A percentile compares a stretch with the other conserved stretches of the same genome.
These are phyloP conservation scores for Borovskyia barvae DNA, from an alignment of 208 protist species.

Conservation along the genomic window DNA sequence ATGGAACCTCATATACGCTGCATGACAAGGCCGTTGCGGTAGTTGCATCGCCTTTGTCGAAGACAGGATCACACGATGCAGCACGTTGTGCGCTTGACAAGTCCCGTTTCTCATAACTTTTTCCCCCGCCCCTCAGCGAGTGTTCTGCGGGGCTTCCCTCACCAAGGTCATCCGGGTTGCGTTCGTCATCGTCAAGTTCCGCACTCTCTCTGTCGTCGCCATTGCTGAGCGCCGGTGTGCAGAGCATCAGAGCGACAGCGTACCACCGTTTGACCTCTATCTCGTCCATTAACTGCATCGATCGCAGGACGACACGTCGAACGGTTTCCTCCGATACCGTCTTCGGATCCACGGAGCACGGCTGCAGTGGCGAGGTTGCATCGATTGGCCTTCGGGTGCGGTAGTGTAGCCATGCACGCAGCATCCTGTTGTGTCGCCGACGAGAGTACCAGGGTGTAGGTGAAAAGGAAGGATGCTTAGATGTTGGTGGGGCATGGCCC, in stretches of 20 bases:
- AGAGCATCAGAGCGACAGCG: constrained; percentile 50
- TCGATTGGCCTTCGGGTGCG: not conserved
- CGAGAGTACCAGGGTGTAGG: too few relatives aligned
- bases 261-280: constrained; percentile 60
- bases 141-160: too few relatives aligned
- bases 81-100: not conserved
- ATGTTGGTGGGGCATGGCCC: not conserved
- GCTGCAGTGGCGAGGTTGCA: not conserved
- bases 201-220: not conserved
- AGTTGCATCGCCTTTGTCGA: not conserved
- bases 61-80: not conserved
- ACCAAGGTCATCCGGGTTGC: not conserved
- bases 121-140: too few relatives aligned
- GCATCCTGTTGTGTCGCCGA: constrained; percentile 23
- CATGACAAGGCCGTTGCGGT: not conserved
- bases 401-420: constrained; percentile 23
- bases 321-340: constrained; percentile 21
- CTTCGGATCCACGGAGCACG: constrained; percentile 14
- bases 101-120: too few relatives aligned
- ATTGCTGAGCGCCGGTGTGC: not conserved
- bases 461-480: constrained; percentile 2
- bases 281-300: constrained; percentile 47
- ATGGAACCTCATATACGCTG: constrained; percentile 33
- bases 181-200: not conserved
- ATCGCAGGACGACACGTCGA: constrained; percentile 27